Percentiles rank a stretch among this genome's conserved stretches.
Conservation (phyloP, 176 grass and related monocot genomes). For the Paspalum vaginatum region DNA sequence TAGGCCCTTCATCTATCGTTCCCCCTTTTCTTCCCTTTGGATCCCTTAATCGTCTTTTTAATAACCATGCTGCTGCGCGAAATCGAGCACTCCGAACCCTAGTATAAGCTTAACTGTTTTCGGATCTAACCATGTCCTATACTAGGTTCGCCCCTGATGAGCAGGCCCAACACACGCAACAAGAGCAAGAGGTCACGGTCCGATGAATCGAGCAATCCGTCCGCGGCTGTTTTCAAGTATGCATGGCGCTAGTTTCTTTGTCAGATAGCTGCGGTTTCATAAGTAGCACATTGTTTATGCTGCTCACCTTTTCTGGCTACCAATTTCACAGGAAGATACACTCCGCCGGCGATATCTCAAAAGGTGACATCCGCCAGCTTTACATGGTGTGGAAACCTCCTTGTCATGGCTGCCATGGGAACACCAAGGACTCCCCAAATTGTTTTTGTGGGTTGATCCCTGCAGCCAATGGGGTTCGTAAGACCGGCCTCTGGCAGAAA, state of each 20-base stretch:
- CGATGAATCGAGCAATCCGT: conserved; percentile 60
- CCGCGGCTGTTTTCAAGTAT: conserved; percentile 74
- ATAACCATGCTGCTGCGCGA: too few relatives aligned
- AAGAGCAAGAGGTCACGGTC: conserved; percentile 77
- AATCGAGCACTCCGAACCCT: too few relatives aligned
- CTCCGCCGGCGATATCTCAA: conserved; percentile 59
- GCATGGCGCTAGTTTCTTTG: conserved; percentile 26
- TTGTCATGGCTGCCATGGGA: conserved; percentile 89
- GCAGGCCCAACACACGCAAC: conserved; percentile 87
- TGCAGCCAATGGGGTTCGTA: conserved; percentile 58
- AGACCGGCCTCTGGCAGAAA: conserved; percentile 87
- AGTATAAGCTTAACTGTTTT: too few relatives aligned
- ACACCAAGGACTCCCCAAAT: conserved; percentile 91
- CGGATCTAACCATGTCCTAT: not conserved
- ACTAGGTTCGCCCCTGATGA: conserved; percentile 45
- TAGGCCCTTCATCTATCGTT: too few relatives aligned
- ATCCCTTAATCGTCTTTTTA: too few relatives aligned
- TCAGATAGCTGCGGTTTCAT: conserved; percentile 1
- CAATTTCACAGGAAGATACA: conserved; percentile 77
- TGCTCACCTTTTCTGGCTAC: not conserved
- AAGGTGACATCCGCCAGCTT: conserved; percentile 70
- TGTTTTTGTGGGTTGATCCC: conserved; percentile 92
- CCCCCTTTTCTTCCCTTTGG: too few relatives aligned
- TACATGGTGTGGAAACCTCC: conserved; percentile 64
- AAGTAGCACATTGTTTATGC: conserved; percentile 1